Base-by-base conservation (phyloP, 2,329 filamentous ascomycete species). In the Neonectria sp. region DNA sequence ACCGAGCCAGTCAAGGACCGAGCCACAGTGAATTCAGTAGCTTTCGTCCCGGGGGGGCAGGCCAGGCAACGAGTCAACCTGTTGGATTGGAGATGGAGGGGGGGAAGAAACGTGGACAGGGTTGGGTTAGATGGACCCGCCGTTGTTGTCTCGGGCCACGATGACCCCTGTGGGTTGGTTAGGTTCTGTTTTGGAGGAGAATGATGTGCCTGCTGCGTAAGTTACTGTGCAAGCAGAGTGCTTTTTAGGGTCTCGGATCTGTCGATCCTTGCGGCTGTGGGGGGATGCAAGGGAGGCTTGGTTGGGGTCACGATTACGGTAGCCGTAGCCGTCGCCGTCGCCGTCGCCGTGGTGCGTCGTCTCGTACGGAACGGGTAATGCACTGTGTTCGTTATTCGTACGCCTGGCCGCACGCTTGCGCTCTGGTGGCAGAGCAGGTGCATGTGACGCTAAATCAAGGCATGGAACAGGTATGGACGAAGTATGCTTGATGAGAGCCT, bases 361-460 rank as follows among this genome's bases (percentile, higher is more conserved):
- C 15, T 40, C 37, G 6, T n/a, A 40, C 37, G 37, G 37, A 35
- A 35, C 33, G 33, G 33, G 11, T 35, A 11, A 12, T 35, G 33
- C 33, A 35, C 33, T 35, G 33, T 12, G 13, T 13, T 35, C 33
- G 21, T 21, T 21, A 21, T 21, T 21, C 21, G 21, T 21, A 21
- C 21, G 21, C 21, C 21, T 21, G 21, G 21, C 21, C 21, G 21
- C 21, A 21, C 21, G 21, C 21, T 21, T 21, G 21, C 21, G 21
- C 21, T 21, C 21, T 21, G 21, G 21, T 21, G 21, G 21, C 21
- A 21, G 21, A 21, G 21, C 21, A 21, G 21, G 21, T 21, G 12
- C 67, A 75, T 75, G 73, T 75, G 73, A 75, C 73, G 21, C 21
- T 21, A 21, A 21, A 21, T 21, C 21, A 21, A 21, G 21, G 21